phyloP scores from a whole-genome alignment of 2,329 filamentous ascomycete genomes.

The Ophiosphaerella korrae region DNA sequence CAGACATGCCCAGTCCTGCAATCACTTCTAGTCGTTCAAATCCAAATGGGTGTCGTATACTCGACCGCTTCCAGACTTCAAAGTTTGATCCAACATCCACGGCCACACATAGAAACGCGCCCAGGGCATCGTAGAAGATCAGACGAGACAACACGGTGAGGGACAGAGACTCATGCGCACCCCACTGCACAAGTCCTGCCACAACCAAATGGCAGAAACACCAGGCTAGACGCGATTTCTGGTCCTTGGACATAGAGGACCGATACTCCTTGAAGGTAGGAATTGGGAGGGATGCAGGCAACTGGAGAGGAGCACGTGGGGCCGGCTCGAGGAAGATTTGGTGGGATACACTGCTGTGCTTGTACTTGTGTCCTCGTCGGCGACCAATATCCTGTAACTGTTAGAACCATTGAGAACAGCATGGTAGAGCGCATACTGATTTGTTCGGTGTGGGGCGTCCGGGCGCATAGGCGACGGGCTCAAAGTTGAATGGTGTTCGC shows the following conservation, averaged over 20 bases:
- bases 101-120: conserved; percentile 85
- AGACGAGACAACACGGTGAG: conserved; percentile 92
- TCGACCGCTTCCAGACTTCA: conserved; percentile 94
- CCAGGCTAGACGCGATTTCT: conserved; percentile 84
- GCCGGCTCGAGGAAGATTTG: conserved; percentile 96
- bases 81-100: conserved; percentile 96
- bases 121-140: conserved; percentile 93
- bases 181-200: conserved; percentile 84
- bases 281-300: conserved; percentile 89
- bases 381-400: conserved; percentile 78
- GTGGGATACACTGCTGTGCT: conserved; percentile 93
- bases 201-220: conserved; percentile 85
- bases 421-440: conserved; percentile 46
- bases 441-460: conserved; percentile 73
- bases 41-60: conserved; percentile 89
- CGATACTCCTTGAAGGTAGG: conserved; percentile 88
- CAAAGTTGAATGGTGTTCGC: conserved; percentile 89
- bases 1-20: conserved; percentile 92
- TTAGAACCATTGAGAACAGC: conserved; percentile 19
- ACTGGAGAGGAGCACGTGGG: conserved; percentile 79
- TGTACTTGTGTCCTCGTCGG: conserved; percentile 94
- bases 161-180: conserved; percentile 81
- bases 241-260: conserved; percentile 85
- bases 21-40: conserved; percentile 92
- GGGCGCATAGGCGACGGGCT: conserved; percentile 63